phyloP scores from a whole-genome alignment of 768 basidiomycete species.

The Mycena latifolia region DNA sequence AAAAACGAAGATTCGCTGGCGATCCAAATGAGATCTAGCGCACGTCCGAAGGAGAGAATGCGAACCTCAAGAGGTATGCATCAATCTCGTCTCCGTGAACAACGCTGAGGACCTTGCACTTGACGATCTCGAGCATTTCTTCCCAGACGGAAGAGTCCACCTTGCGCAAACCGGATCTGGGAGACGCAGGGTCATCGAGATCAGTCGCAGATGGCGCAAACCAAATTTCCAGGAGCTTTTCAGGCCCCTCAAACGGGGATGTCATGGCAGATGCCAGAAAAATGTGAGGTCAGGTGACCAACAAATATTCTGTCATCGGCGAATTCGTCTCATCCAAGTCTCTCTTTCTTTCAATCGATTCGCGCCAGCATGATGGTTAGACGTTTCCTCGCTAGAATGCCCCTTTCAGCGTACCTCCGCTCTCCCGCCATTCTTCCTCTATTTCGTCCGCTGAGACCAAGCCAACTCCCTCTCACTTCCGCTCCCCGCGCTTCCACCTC shows the following conservation, averaged over 20 bases:
- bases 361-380: slow-evolving; percentile 46
- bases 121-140: slow-evolving; percentile 96
- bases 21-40: slow-evolving; percentile 27
- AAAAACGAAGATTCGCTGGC: slow-evolving; percentile 98
- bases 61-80: slow-evolving; percentile 95
- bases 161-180: slow-evolving; percentile 80
- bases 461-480: slow-evolving; percentile 40
- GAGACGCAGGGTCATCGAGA: slow-evolving; percentile 47
- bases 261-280: neutral
- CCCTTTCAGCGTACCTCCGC: slow-evolving; percentile 52
- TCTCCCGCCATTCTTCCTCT: slow-evolving; percentile 45
- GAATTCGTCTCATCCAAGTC: neutral
- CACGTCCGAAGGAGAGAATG: slow-evolving; percentile 32
- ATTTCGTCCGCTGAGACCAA: slow-evolving; percentile 20
- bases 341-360: slow-evolving; percentile 35
- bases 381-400: slow-evolving; percentile 39
- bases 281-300: slow-evolving; percentile 50
- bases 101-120: slow-evolving; percentile 95
- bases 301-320: too few species aligned
- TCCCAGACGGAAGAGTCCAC: slow-evolving; percentile 89
- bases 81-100: slow-evolving; percentile 92
- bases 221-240: slow-evolving; percentile 98
- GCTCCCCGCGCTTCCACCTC: slow-evolving; percentile 46
- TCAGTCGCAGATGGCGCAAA: slow-evolving; percentile 84
- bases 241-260: slow-evolving; percentile 84